Percentiles rank a stretch among this genome's conserved stretches.
These are phyloP conservation scores for Neltuma alba DNA, from an alignment of 306 rosid species.

Conservation along the genomic window DNA sequence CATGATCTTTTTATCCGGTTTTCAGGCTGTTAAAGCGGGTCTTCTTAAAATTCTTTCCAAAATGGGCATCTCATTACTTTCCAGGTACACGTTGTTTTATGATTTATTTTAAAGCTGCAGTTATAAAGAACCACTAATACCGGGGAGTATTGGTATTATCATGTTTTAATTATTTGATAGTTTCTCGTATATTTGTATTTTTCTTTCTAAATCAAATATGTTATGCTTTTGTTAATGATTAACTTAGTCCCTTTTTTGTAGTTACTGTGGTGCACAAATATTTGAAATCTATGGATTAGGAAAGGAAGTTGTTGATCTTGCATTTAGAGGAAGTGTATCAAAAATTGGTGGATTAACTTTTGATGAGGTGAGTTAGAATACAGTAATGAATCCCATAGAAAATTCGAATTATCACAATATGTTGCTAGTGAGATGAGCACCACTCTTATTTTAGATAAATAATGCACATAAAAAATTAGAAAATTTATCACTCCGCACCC, in stretches of 20 bases:
- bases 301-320: conserved; percentile 82
- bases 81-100: conserved; percentile 51
- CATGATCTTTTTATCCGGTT: not conserved
- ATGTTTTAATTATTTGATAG: not conserved
- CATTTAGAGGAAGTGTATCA: conserved; percentile 91
- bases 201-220: conserved; percentile 10
- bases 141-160: not conserved
- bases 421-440: not conserved
- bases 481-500: not conserved
- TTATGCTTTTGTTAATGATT: conserved; percentile 36
- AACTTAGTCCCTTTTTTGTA: conserved; percentile 45
- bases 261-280: conserved; percentile 99
- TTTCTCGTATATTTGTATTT: conserved; percentile 22
- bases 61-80: conserved; percentile 28
- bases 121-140: conserved; percentile 1
- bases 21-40: conserved; percentile 24
- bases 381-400: conserved; percentile 28
- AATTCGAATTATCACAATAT: conserved; percentile 15
- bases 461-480: not conserved
- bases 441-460: not conserved
- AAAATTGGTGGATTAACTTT: conserved; percentile 92
- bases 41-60: conserved; percentile 28
- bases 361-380: conserved; percentile 79
- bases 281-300: conserved; percentile 97
- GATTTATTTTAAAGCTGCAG: not conserved